Evolutionary conservation across 495 filamentous ascomycete genomes (phyloP).

Genomic region (Cercophora newfieldiana): DNA sequence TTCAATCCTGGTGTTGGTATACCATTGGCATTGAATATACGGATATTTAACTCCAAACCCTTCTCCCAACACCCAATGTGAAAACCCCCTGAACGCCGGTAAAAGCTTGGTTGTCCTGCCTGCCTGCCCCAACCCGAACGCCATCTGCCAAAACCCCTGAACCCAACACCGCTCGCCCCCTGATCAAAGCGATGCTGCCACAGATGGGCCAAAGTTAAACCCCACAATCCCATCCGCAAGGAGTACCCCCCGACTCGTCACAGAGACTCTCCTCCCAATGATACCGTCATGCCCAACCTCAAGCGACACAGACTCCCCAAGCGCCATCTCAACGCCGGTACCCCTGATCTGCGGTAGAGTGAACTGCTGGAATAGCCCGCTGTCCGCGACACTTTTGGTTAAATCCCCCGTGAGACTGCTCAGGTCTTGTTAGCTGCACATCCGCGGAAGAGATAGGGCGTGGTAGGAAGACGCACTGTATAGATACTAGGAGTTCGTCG

Average conservation of each 20-base stretch:
- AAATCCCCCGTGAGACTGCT: conserved; percentile 42
- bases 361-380: conserved; percentile 40
- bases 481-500: conserved; percentile 29
- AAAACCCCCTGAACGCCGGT: background rate
- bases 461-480: conserved; percentile 29
- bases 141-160: background rate
- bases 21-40: no score
- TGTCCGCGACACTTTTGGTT: conserved; percentile 32
- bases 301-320: conserved; percentile 38
- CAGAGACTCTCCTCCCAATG: conserved; percentile 48
- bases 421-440: background rate
- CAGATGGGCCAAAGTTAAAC: conserved; percentile 35
- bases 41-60: no score
- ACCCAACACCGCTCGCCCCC: background rate
- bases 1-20: no score
- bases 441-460: background rate
- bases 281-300: conserved; percentile 46
- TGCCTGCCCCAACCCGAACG: background rate
- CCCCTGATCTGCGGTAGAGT: conserved; percentile 10
- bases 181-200: conserved; percentile 10
- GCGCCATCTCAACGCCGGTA: conserved; percentile 31
- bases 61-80: no score
- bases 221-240: conserved; percentile 50
- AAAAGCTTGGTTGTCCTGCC: background rate
- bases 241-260: conserved; percentile 31